phyloP scores from a whole-genome alignment of 1,139 yeast genomes.

The Kodamaea alishanica region DNA sequence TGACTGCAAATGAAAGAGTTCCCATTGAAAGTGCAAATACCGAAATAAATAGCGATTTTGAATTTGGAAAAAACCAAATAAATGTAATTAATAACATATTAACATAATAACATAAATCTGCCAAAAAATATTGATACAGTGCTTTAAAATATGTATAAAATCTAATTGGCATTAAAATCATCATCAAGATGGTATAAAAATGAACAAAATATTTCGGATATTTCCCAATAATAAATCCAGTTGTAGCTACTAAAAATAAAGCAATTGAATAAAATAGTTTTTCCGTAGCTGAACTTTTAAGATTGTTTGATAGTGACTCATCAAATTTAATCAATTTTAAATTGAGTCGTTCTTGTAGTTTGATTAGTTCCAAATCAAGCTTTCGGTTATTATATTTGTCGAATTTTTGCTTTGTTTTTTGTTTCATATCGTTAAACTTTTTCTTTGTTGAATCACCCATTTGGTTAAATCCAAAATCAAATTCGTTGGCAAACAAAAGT shows the following conservation, averaged over 20 bases:
- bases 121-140: conserved; percentile 81
- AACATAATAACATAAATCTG: conserved; percentile 91
- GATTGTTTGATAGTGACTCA: conserved; percentile 45
- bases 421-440: conserved; percentile 34
- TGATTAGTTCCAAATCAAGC: conserved; percentile 23
- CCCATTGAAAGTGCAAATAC: conserved; percentile 89
- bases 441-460: conserved; percentile 33
- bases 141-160: conserved; percentile 77
- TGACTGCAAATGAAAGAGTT: conserved; percentile 87
- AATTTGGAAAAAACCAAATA: conserved; percentile 79
- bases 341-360: conserved; percentile 34
- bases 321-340: conserved; percentile 54
- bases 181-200: conserved; percentile 62
- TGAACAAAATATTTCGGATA: conserved; percentile 75
- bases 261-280: conserved; percentile 79
- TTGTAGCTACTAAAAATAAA: conserved; percentile 60
- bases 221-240: conserved; percentile 76
- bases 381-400: conserved; percentile 19
- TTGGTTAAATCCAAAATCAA: conserved; percentile 44
- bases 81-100: conserved; percentile 65
- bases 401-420: conserved; percentile 33
- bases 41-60: conserved; percentile 67
- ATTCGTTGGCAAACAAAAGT: conserved; percentile 38
- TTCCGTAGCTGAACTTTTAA: conserved; percentile 64
- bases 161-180: conserved; percentile 76